Evolutionary conservation across 306 rosid species (phyloP).

Genomic region (Dryas alaskensis): DNA sequence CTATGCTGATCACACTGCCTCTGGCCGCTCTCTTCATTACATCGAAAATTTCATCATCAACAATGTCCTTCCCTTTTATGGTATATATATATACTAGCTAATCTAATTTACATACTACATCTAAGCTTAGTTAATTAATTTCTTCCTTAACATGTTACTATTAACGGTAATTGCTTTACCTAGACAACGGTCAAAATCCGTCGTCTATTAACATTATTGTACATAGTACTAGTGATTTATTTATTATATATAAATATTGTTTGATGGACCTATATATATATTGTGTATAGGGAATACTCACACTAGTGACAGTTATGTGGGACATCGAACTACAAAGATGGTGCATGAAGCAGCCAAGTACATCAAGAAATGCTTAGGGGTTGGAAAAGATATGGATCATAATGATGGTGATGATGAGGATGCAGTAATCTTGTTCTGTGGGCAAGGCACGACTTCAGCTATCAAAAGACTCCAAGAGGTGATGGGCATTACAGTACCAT

Average conservation of each 20-base stretch:
- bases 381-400: no score
- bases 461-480: constrained; percentile 84
- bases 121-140: no score
- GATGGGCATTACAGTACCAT: constrained; percentile 65
- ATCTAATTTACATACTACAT: no score
- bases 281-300: constrained; percentile 60
- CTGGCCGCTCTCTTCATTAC: constrained; percentile 61
- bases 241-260: no score
- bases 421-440: constrained; percentile 56
- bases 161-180: no score
- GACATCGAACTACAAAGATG: constrained; percentile 64
- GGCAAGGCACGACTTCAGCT: constrained; percentile 78
- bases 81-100: neutral
- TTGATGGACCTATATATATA: no score
- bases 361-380: constrained; percentile 70
- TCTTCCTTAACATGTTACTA: neutral
- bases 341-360: constrained; percentile 49
- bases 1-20: constrained; percentile 91
- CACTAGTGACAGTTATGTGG: constrained; percentile 74
- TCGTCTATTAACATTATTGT: no score
- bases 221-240: no score
- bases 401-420: no score
- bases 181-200: no score
- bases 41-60: constrained; percentile 55
- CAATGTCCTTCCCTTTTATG: constrained; percentile 71